Evolutionary conservation across 1,284 basidiomycete species (phyloP), one percentile per base, ranked within the genome.

Genomic region (Sanghuangporus baumii): DNA sequence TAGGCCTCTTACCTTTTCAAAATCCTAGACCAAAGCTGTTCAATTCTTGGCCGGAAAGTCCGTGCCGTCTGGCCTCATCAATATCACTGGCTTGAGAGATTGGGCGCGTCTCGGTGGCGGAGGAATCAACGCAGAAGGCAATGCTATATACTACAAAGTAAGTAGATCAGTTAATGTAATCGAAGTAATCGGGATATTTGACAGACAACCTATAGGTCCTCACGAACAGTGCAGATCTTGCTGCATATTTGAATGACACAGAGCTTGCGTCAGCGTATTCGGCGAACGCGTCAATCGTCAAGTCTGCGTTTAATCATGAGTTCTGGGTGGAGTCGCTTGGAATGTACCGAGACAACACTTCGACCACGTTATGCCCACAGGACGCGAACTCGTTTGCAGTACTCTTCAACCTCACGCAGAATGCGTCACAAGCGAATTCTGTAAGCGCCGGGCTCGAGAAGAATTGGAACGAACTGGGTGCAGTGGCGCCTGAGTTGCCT

Each of bases 361-460:
- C 73, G 43, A 77, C 76, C 16, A 75, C 74, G 18, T 71, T 83
- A 14, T 74, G 74, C 48, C 81, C 81, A 1, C 80, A 83, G 65
- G 81, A 83, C 64, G 81, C 78, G 6, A 83, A 83, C 67, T 77
- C 80, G 3, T 73, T 81, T 59, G 80, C 81, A 0, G 71, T 83
- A 2, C 64, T 82, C n/a, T 83, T 78, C 71, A 80, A 80, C 66
- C 68, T 81, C 6, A 83, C 81, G 1, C 74, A 71, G 6, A 73
- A 74, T 2, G 52, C 66, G 1, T 72, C 73, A 9, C 80, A 81
- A 65, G 77, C 77, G 4, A 66, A 71, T 26, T 73, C 74, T 1
- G 71, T 83, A 36, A 82, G 80, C 65, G 60, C 71, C 36, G 79
- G 78, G 0, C 71, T 83, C 46, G 76, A 75, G 26, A 70, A 71